Evolutionary conservation across 148 eudicot species (phyloP).

Genomic region (Nyssa sinensis): DNA sequence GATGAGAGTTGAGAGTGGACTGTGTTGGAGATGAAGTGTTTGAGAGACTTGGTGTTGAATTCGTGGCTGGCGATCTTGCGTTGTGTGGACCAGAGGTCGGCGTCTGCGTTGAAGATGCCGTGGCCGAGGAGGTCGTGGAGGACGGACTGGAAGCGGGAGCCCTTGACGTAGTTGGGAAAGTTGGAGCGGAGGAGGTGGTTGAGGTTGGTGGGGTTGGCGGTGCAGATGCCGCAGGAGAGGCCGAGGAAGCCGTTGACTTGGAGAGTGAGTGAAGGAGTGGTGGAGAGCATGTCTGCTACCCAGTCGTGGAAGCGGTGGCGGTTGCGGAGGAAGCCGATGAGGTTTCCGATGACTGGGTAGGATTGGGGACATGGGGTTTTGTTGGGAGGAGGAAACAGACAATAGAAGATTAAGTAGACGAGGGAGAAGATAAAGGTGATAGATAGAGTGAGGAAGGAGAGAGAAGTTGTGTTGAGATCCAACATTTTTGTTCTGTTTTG

Average conservation of each 20-base stretch:
- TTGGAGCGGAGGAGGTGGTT: constrained; percentile 52
- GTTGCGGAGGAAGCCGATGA: constrained; percentile 36
- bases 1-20: constrained; percentile 31
- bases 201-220: constrained; percentile 46
- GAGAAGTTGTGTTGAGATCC: not conserved
- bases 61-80: constrained; percentile 55
- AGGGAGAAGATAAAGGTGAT: not conserved
- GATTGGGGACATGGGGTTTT: constrained; percentile 25
- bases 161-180: constrained; percentile 53
- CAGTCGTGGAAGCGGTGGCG: constrained; percentile 58
- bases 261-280: constrained; percentile 38
- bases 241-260: constrained; percentile 39
- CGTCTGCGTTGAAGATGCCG: constrained; percentile 60
- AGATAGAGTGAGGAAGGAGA: not conserved
- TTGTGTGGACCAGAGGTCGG: constrained; percentile 39
- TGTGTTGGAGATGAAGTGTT: constrained; percentile 27
- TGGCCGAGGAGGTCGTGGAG: constrained; percentile 44
- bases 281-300: constrained; percentile 35
- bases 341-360: constrained; percentile 42
- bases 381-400: not conserved
- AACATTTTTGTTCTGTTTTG: not conserved
- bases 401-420: not conserved
- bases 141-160: constrained; percentile 23
- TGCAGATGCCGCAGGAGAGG: constrained; percentile 39
- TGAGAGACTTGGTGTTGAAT: constrained; percentile 39